Evolutionary conservation across 2,329 filamentous ascomycete species (phyloP), one percentile per base, ranked within the genome.

Genomic region (Xylariaceae sp.): DNA sequence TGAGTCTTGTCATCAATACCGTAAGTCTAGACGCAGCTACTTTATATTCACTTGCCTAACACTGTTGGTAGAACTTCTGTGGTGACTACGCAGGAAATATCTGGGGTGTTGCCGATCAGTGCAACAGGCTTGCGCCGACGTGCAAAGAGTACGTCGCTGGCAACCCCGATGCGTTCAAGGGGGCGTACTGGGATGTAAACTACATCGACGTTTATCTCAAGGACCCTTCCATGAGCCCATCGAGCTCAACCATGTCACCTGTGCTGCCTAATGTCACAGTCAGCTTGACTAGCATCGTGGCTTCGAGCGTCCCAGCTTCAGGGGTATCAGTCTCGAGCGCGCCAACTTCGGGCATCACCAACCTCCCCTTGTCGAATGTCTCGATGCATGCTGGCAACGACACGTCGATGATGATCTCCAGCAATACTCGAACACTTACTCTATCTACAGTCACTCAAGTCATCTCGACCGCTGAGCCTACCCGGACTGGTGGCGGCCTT

Each of bases 1-100:
- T 90, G 71, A 79, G 78, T 50, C 77, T 94, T 42, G 81, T 87
- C 31, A 76, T 89, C 53, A 81, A 89, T 56, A 89, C 81, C 33
- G 71, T 73, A 42, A 49, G 62, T 40, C 22, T 6, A 26, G 6
- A 11, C 11, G 22, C 22, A 26, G 22, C 6, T 3, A 7, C 3
- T 9, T 3, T 2, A 6, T 1, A 4, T 8, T 2, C 3, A 7
- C 37, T 19, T 30, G 4, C 24, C 31, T 9, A n/a, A 13, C 19
- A 15, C 7, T n/a, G n/a, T 15, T 4, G 6, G 4, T 34, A 74
- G 70, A 72, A 86, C 38, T 88, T 93, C 60, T 93, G 88, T 56
- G 87, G 87, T 19, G 79, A 83, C 54, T 90, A 85, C 73, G 85
- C 84, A 1, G 81, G 62, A 32, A 61, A 60, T 4, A 56, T 64